phyloP scores from a whole-genome alignment of 2,329 filamentous ascomycete species.

The Hypoxylon sp. region DNA sequence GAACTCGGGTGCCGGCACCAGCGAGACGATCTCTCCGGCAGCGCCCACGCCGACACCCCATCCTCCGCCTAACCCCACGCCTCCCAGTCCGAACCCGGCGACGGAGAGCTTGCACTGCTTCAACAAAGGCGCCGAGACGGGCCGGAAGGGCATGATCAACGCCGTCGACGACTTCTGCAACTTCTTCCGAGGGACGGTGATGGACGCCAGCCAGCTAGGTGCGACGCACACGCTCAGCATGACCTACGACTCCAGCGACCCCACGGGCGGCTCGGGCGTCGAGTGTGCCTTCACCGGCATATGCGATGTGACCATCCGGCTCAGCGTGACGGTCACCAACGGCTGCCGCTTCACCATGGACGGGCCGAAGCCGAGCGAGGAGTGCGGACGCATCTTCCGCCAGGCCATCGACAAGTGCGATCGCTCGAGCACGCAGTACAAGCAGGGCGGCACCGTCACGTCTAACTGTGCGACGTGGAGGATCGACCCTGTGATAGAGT shows the following conservation, averaged over 20 bases:
- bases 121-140: conserved; percentile 3
- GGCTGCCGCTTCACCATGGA: conserved; percentile 12
- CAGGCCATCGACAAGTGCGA: conserved; percentile 8
- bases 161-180: conserved; percentile 4
- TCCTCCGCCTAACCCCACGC: background rate
- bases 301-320: background rate
- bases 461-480: conserved; percentile 4
- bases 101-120: conserved; percentile 9
- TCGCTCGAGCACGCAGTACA: conserved; percentile 9
- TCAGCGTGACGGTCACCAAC: conserved; percentile 7
- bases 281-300: background rate
- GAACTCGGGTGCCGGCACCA: background rate
- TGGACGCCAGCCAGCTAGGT: conserved; percentile 2
- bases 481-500: conserved; percentile 1
- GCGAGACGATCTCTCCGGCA: conserved; percentile 1
- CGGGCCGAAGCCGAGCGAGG: conserved; percentile 1
- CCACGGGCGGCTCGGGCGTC: background rate
- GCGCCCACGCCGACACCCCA: background rate
- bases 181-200: background rate
- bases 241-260: background rate
- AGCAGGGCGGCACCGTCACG: conserved; percentile 5
- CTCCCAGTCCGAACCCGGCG: background rate
- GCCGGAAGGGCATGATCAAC: conserved; percentile 2
- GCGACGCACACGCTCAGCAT: background rate
- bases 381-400: conserved; percentile 5